Base-by-base conservation (phyloP, 208 protist genomes). In the Jaenimonas drosophilae region DNA sequence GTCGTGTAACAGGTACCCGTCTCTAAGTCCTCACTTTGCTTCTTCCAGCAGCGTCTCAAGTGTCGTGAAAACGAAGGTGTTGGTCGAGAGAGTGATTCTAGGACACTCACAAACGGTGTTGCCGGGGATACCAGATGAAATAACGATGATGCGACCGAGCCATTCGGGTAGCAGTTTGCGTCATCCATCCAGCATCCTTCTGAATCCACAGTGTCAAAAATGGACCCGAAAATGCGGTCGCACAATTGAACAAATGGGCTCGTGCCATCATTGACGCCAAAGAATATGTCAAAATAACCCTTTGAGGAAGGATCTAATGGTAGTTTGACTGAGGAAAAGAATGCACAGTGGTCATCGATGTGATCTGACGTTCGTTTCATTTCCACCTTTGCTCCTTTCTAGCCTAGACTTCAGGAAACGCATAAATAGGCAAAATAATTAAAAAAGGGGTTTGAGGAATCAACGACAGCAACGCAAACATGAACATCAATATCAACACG, bases 161-260 rank as follows among this genome's bases (percentile, higher is more conserved):
- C 60, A 17, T 81, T 79, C 2, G 83, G 83, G 21, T 69, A 44
- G 0, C 42, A 21, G 49, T 91, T 91, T 5, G 66, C 77, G 27
- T 73, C 58, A 53, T 88, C 77, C 75, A 91, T 91, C 77, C 78
- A 88, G 27, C 71, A 80, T 2, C 17, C 25, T 11, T 58, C 58
- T 7, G 49, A 20, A 12, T 58, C 48, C 4, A 43, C 52, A 3
- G 20, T 38, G 2, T 26, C 1, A 28, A 30, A 62, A 12, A 48
- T 67, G 74, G 0, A 17, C 0, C 77, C 82, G 62, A 88, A 91
- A 31, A 84, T 53, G 40, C 55, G 19, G 50, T 91, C 71, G 28
- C 82, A 91, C 1, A 87, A 48, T 16, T 32, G 73, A 23, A 88
- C 36, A 63, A 88, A 79, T 4, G 54, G n/a, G n/a, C n/a, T n/a